Evolutionary conservation across 2,329 filamentous ascomycete species (phyloP).

Genomic region (Atkinsonella texensis): DNA sequence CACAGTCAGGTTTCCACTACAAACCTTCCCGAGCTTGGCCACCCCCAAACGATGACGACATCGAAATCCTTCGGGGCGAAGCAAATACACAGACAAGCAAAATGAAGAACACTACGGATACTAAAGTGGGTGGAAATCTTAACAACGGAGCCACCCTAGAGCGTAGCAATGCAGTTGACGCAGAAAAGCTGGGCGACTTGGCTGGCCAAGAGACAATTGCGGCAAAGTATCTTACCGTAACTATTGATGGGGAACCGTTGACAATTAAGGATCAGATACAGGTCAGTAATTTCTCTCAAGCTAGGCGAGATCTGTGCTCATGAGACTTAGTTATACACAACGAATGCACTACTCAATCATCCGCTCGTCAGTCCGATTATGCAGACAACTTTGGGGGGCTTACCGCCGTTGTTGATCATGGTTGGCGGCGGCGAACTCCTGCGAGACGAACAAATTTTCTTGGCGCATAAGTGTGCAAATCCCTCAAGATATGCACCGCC

Average conservation of each 20-base stretch:
- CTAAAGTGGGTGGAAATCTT: conserved; percentile 13
- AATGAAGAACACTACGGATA: conserved; percentile 11
- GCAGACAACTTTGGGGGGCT: conserved; percentile 77
- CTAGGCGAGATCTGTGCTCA: background rate
- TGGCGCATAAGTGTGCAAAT: conserved; percentile 89
- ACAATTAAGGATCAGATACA: conserved; percentile 87
- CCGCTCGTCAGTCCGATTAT: conserved; percentile 83
- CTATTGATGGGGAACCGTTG: conserved; percentile 57
- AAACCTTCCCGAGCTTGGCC: conserved; percentile 88
- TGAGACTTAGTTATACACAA: conserved; percentile 50
- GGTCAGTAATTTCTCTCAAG: conserved; percentile 27
- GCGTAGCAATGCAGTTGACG: conserved; percentile 13
- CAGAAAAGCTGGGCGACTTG: conserved; percentile 13
- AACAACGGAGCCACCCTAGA: conserved; percentile 24
- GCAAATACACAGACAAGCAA: conserved; percentile 28
- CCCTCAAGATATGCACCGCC: conserved; percentile 64
- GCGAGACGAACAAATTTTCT: conserved; percentile 86
- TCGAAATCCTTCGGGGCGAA: conserved; percentile 40
- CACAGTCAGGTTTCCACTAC: conserved; percentile 76
- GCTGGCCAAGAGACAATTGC: conserved; percentile 15
- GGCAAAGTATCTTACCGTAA: conserved; percentile 43
- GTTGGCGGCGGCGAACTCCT: conserved; percentile 81
- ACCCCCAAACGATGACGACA: conserved; percentile 70
- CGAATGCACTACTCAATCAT: conserved; percentile 75
- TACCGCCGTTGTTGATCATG: conserved; percentile 79